Evolutionary conservation across 495 filamentous ascomycete genomes (phyloP), one percentile per base, ranked within the genome.

Genomic region (Penicillium simplicissimum): DNA sequence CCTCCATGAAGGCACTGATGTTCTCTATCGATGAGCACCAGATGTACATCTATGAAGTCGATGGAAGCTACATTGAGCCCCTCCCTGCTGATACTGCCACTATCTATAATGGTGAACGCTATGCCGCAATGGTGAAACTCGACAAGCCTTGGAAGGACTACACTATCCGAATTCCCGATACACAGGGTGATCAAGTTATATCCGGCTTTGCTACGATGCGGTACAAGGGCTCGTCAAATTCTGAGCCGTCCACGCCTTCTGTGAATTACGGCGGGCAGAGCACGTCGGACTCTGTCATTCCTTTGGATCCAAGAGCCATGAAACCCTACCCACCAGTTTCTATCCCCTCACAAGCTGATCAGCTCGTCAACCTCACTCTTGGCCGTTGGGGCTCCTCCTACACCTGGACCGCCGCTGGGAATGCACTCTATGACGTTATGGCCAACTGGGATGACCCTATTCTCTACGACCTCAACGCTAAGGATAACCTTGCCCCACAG

Each of bases 1-100:
- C 76, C 3, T 67, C 70, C 28, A 42, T 80, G 14, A 74, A 79
- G 28, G 71, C 67, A 2, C 63, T 76, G 15, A 65, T 68, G 10
- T 74, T 84, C 55, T 82, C 79, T 13, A 72, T 80, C 23, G 75
- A 80, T 51, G 67, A 76, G 19, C 75, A 79, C 36, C 68, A 71
- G 0, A 73, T 79, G 73, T 74, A 67, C 45, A 63, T 80, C 28
- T 79, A 79, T 28, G 75, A 75, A 48, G 75, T 78, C 21, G 77
- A 80, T 45, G 77, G 77, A 3, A 62, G 63, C 15, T 76, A 74
- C 35, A 69, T 80, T 38, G 71, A 76, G 61, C 76, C 77, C 0
- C 66, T 67, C 10, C 55, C 63, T 37, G 76, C 57, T 40, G 59
- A 81, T 8, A 67, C 55, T 6, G 61, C 74, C 11, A 34, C 60